Evolutionary conservation across 2,329 filamentous ascomycete species (phyloP).

Genomic region (Clathrospora elynae): DNA sequence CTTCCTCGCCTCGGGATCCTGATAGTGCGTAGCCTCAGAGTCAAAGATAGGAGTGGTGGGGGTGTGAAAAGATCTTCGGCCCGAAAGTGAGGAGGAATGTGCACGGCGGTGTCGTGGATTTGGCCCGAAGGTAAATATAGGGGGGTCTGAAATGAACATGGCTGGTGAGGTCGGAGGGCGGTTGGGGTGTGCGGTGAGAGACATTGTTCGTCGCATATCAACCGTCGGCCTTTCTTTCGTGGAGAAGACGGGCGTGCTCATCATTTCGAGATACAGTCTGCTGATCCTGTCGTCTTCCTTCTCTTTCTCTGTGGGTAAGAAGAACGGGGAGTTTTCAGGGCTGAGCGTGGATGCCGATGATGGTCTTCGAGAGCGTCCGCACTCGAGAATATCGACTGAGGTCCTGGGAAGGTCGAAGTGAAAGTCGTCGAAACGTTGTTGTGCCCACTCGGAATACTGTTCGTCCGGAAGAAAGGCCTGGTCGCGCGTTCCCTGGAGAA

Average conservation of each 20-base stretch:
- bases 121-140: conserved; percentile 35
- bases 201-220: conserved; percentile 65
- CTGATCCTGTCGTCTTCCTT: conserved; percentile 25
- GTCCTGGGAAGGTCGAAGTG: conserved; percentile 34
- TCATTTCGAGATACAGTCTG: conserved; percentile 37
- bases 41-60: conserved; percentile 55
- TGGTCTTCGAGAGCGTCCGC: conserved; percentile 25
- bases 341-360: conserved; percentile 27
- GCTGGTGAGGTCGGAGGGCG: conserved; percentile 57
- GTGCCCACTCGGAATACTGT: conserved; percentile 22
- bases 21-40: conserved; percentile 78
- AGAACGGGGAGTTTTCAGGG: conserved; percentile 22
- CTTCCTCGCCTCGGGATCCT: conserved; percentile 83
- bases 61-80: conserved; percentile 36
- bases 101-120: conserved; percentile 41
- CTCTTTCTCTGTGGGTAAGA: conserved; percentile 13
- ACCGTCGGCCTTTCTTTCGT: conserved; percentile 19
- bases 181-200: conserved; percentile 70
- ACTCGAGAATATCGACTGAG: conserved; percentile 8
- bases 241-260: conserved; percentile 29
- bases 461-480: conserved; percentile 22
- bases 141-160: conserved; percentile 52
- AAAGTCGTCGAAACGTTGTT: conserved; percentile 43
- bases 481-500: conserved; percentile 54
- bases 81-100: conserved; percentile 36